Evolutionary conservation across 2,329 filamentous ascomycete species (phyloP).

Genomic region (Sporothrix euskadiensis): DNA sequence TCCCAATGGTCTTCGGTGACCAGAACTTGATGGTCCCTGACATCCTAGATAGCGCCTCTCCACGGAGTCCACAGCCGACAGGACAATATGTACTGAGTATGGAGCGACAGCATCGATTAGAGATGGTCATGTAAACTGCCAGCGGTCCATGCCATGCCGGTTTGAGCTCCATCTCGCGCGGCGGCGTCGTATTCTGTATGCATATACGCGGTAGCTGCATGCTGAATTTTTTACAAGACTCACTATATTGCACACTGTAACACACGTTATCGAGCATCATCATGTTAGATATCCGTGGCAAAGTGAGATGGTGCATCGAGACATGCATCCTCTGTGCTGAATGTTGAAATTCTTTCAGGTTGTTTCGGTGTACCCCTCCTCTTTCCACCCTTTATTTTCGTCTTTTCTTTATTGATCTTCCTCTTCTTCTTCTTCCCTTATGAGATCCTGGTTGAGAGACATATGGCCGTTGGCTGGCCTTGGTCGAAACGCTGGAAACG

Average conservation of each 20-base stretch:
- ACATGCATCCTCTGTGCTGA: background rate
- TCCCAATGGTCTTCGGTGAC: background rate
- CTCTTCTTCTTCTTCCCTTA: background rate
- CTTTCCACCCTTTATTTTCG: background rate
- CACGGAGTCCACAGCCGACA: background rate
- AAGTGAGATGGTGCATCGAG: background rate
- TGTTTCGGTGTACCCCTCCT: background rate
- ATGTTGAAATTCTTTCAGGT: background rate
- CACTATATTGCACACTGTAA: background rate
- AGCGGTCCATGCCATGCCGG: background rate
- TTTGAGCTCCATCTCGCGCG: constrained; percentile 14
- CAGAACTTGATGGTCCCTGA: background rate
- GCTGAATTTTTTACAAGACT: background rate
- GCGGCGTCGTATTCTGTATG: background rate
- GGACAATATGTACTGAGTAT: background rate
- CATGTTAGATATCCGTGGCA: background rate
- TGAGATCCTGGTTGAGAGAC: background rate
- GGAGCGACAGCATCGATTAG: background rate
- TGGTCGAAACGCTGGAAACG: background rate
- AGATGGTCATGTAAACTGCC: background rate
- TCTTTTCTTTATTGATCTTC: no score
- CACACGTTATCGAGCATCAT: background rate
- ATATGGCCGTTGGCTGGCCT: background rate
- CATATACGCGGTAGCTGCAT: background rate
- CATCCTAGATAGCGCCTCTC: background rate